Percentiles rank a stretch among this genome's conserved stretches.
Conservation (phyloP, 2,329 filamentous ascomycete genomes). For the Aspergillus sp. region DNA sequence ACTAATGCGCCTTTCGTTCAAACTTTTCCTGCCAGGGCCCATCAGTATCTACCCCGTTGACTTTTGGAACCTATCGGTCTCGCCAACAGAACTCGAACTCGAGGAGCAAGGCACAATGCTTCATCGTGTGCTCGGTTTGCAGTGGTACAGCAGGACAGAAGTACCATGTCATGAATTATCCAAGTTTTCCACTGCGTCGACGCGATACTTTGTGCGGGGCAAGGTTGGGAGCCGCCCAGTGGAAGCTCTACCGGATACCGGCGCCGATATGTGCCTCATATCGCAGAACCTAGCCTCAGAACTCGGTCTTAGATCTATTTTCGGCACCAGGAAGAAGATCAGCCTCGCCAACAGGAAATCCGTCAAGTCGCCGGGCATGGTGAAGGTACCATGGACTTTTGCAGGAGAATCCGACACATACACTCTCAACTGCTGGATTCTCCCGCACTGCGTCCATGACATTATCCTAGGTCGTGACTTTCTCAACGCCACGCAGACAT, state of each 20-base stretch:
- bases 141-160: too few relatives aligned
- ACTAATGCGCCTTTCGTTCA: too few relatives aligned
- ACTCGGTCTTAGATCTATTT: neutral
- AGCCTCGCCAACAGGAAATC: neutral
- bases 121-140: too few relatives aligned
- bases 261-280: neutral
- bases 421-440: neutral
- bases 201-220: neutral
- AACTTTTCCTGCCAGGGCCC: too few relatives aligned
- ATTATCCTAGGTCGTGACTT: neutral
- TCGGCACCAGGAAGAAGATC: neutral
- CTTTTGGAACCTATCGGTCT: too few relatives aligned
- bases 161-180: too few relatives aligned
- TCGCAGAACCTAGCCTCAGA: neutral
- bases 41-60: too few relatives aligned
- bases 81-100: too few relatives aligned
- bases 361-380: slow-evolving; percentile 1
- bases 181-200: neutral
- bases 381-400: neutral
- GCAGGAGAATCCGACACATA: neutral
- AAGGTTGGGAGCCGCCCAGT: neutral
- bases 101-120: too few relatives aligned
- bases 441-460: neutral
- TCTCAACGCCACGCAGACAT: neutral
- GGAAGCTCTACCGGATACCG: neutral